Conservation (phyloP, 2,329 filamentous ascomycete genomes). For the Sporothrix pallida region DNA sequence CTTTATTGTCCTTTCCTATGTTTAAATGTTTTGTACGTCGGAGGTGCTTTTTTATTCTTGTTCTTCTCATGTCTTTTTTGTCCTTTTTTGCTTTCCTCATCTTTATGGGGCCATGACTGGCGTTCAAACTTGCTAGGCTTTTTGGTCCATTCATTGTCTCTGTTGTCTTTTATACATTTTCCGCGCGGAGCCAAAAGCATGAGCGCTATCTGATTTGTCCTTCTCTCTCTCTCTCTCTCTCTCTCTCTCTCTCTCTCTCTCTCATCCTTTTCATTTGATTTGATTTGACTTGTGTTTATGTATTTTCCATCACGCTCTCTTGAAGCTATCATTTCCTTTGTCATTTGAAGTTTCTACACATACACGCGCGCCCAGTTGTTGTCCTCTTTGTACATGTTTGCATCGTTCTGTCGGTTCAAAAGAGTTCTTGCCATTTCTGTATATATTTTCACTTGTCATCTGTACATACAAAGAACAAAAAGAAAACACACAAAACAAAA, state of each 20-base stretch:
- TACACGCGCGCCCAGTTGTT: background rate
- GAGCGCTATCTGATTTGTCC: background rate
- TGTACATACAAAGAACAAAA: constrained; percentile 19
- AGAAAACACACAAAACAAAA: background rate
- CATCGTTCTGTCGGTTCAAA: constrained; percentile 6
- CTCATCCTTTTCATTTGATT: constrained; percentile 13
- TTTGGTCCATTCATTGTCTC: background rate
- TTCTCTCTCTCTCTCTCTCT: no score
- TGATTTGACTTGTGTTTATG: background rate
- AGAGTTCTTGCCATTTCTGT: background rate
- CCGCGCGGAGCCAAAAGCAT: constrained; percentile 27
- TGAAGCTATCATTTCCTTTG: background rate
- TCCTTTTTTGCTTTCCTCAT: background rate
- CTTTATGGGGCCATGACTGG: background rate
- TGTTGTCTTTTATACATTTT: constrained; percentile 6
- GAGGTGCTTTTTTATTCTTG: background rate
- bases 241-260: no score
- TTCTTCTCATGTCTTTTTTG: background rate
- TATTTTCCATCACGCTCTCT: background rate
- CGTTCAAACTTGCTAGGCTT: constrained; percentile 11
- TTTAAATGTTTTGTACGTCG: constrained; percentile 19
- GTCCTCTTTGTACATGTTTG: background rate
- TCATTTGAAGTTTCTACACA: background rate
- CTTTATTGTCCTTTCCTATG: background rate
- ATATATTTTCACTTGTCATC: background rate